Percentiles rank a stretch among this genome's conserved stretches.
Conservation (phyloP, 768 basidiomycete genomes). For the Rhodosporidiobolus sp. region DNA sequence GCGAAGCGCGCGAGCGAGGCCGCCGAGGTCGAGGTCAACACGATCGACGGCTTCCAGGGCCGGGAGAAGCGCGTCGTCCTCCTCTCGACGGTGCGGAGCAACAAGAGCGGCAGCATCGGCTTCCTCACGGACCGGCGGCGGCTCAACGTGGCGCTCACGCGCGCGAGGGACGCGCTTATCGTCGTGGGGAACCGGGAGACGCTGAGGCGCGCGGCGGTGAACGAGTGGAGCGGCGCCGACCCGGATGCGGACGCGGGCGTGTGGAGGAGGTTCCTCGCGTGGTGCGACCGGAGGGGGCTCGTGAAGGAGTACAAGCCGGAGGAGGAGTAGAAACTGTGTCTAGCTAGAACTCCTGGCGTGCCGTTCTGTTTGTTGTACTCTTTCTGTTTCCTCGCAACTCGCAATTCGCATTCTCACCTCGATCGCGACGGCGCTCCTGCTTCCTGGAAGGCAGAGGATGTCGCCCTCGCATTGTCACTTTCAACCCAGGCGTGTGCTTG, state of each 20-base stretch:
- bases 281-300: constrained; percentile 25
- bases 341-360: too few species aligned
- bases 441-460: too few species aligned
- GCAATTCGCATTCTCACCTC: too few species aligned
- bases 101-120: constrained; percentile 71
- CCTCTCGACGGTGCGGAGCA: constrained; percentile 86
- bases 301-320: constrained; percentile 5
- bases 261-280: constrained; percentile 28
- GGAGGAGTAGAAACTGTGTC: too few species aligned
- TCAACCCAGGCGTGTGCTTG: too few species aligned
- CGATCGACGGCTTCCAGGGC: constrained; percentile 92
- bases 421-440: too few species aligned
- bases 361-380: too few species aligned
- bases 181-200: constrained; percentile 60
- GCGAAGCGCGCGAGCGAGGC: constrained; percentile 65
- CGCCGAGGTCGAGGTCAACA: constrained; percentile 82
- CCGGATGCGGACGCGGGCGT: constrained; percentile 29
- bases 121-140: constrained; percentile 82
- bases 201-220: constrained; percentile 21
- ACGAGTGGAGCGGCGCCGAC: constrained; percentile 19
- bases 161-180: constrained; percentile 80
- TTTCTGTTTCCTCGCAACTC: too few species aligned
- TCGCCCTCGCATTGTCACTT: too few species aligned
- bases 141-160: constrained; percentile 84
- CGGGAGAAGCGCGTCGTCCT: constrained; percentile 88